Conservation (phyloP, 1,284 basidiomycete species). For the Trichosporon asahii region DNA sequence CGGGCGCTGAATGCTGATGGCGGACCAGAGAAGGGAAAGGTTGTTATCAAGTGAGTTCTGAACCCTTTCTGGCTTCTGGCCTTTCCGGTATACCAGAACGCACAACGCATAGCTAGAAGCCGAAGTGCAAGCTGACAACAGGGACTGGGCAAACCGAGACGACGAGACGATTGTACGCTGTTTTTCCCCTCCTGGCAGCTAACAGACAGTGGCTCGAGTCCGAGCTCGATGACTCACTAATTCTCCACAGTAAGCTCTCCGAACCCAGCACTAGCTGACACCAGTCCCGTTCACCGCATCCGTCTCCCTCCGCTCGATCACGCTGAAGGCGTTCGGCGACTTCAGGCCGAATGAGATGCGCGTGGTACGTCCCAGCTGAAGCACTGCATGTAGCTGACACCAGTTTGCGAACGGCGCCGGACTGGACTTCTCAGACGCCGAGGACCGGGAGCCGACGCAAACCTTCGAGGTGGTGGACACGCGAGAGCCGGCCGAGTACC, state of each 20-base stretch:
- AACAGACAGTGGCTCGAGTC: conserved; percentile 38
- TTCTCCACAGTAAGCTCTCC: conserved; percentile 43
- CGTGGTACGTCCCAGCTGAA: conserved; percentile 32
- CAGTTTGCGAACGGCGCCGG: conserved; percentile 46
- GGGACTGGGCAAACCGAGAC: conserved; percentile 44
- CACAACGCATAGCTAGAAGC: too few relatives aligned
- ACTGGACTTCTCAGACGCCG: conserved; percentile 49
- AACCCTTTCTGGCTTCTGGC: too few relatives aligned
- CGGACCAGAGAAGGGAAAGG: conserved; percentile 43
- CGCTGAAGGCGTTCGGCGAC: conserved; percentile 46
- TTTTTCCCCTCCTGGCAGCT: background rate
- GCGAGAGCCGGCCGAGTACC: conserved; percentile 48
- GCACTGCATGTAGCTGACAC: background rate
- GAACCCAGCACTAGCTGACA: background rate
- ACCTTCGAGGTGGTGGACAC: conserved; percentile 38
- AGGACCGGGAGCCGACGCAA: conserved; percentile 40
- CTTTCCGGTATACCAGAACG: too few relatives aligned
- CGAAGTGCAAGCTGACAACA: conserved; percentile 17
- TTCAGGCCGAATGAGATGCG: conserved; percentile 41
- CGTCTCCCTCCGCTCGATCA: conserved; percentile 49
- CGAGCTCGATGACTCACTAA: conserved; percentile 50
- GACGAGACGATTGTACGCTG: conserved; percentile 45
- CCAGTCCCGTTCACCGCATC: conserved; percentile 50
- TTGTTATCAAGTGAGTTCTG: conserved; percentile 50
- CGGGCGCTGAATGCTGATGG: conserved; percentile 46